Conservation (phyloP, 2,329 filamentous ascomycete genomes). For the Trichophyton verrucosum region DNA sequence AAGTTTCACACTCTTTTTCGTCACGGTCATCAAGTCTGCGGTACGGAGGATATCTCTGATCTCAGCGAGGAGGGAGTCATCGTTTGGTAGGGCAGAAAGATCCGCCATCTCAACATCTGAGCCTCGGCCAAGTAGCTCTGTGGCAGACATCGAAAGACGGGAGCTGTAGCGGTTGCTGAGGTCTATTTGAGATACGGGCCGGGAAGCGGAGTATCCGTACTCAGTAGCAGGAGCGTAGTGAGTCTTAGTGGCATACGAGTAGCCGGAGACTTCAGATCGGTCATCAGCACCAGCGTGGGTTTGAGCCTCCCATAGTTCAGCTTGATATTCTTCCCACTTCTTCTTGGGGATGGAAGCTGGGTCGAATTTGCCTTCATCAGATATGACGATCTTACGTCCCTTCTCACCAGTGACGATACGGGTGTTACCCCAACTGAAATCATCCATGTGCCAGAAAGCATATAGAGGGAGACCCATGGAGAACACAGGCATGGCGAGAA, state of each 20-base stretch:
- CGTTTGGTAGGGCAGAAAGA: conserved; percentile 63
- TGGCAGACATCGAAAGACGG: conserved; percentile 68
- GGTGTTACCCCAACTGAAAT: conserved; percentile 98
- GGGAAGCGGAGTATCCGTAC: conserved; percentile 55
- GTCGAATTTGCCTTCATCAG: conserved; percentile 97
- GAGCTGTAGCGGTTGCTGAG: conserved; percentile 44
- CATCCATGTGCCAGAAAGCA: conserved; percentile 99
- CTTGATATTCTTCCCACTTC: conserved; percentile 99
- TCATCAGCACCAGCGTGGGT: conserved; percentile 65
- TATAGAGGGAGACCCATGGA: conserved; percentile 82
- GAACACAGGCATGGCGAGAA: conserved; percentile 83
- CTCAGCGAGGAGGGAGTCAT: conserved; percentile 82
- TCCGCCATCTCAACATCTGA: conserved; percentile 63
- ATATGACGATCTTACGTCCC: conserved; percentile 82
- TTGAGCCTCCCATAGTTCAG: conserved; percentile 92
- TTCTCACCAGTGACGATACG: conserved; percentile 91
- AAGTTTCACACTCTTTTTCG: conserved; percentile 94
- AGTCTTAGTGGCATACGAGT: conserved; percentile 84
- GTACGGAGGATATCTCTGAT: conserved; percentile 87
- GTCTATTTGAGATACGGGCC: conserved; percentile 49
- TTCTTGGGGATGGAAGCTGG: conserved; percentile 85
- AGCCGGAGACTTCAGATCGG: conserved; percentile 79
- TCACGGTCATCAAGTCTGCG: conserved; percentile 92
- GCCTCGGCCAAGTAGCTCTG: conserved; percentile 42
- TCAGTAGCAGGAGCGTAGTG: conserved; percentile 52